Percentiles rank a stretch among this genome's conserved stretches.
Conservation (phyloP, 2,329 filamentous ascomycete genomes). For the Talaromyces sp. region DNA sequence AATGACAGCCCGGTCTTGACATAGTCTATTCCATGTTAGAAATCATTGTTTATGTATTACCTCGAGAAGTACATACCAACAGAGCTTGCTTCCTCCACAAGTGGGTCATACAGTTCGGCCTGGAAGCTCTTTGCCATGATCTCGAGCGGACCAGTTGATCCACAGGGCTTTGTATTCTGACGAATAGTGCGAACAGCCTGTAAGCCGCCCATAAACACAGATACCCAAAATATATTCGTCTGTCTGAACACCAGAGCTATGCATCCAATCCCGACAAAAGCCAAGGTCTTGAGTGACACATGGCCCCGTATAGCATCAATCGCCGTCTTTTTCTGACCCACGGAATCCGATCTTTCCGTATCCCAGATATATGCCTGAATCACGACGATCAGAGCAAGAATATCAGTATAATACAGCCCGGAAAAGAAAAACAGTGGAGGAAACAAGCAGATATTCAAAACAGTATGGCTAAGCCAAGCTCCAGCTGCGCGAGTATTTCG, state of each 20-base stretch:
- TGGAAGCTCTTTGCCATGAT: conserved; percentile 30
- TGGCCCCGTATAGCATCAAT: conserved; percentile 11
- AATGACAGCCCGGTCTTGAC: conserved; percentile 58
- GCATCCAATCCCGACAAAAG: conserved; percentile 55
- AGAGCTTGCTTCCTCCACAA: conserved; percentile 44
- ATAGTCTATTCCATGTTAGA: conserved; percentile 40
- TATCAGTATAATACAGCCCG: conserved; percentile 89
- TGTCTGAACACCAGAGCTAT: conserved; percentile 73
- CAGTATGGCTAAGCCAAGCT: conserved; percentile 40
- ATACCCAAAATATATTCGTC: conserved; percentile 96
- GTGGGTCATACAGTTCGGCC: conserved; percentile 47
- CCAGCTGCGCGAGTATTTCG: conserved; percentile 26
- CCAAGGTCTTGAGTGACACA: conserved; percentile 23
- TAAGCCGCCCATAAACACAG: conserved; percentile 44
- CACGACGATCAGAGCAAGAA: conserved; percentile 72
- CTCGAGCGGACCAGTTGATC: conserved; percentile 24
- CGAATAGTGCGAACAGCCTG: conserved; percentile 36
- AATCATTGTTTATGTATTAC: neutral
- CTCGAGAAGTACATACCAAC: conserved; percentile 37
- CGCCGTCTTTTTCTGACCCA: conserved; percentile 9
- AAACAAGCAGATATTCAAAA: conserved; percentile 76
- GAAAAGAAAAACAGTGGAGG: conserved; percentile 95
- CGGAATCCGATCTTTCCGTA: conserved; percentile 30
- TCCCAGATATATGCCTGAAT: conserved; percentile 60
- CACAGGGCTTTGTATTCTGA: conserved; percentile 23